phyloP scores from a whole-genome alignment of 2,329 filamentous ascomycete species.

The Epichloe scottii region DNA sequence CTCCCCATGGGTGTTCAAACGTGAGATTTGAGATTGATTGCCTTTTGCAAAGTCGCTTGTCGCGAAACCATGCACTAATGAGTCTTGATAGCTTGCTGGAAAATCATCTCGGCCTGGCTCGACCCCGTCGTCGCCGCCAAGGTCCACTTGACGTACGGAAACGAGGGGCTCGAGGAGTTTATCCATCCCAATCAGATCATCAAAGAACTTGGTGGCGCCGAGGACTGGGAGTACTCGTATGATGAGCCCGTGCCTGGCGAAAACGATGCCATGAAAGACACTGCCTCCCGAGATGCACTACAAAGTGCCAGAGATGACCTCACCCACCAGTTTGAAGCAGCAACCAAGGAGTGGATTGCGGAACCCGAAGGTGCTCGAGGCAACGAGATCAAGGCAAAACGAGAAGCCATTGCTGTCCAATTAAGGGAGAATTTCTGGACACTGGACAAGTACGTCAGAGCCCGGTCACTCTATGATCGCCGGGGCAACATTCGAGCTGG shows the following conservation, averaged over 20 bases:
- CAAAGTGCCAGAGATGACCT: constrained; percentile 38
- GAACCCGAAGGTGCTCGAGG: constrained; percentile 15
- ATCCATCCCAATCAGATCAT: constrained; percentile 51
- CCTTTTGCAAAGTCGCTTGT: too few relatives aligned
- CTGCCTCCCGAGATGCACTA: constrained; percentile 33
- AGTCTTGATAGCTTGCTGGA: constrained; percentile 27
- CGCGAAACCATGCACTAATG: neutral
- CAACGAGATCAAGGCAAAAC: constrained; percentile 18
- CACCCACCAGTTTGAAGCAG: constrained; percentile 42
- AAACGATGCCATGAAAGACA: constrained; percentile 38
- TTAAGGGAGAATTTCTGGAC: constrained; percentile 55
- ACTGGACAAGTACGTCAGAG: constrained; percentile 54
- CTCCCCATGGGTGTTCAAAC: constrained; percentile 57
- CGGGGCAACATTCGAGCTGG: constrained; percentile 5
- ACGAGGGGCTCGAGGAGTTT: constrained; percentile 48
- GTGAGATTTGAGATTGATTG: constrained; percentile 8
- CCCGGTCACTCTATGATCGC: constrained; percentile 50
- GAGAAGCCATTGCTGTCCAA: constrained; percentile 35
- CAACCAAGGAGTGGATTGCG: constrained; percentile 46
- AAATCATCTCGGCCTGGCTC: constrained; percentile 61
- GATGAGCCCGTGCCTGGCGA: constrained; percentile 46
- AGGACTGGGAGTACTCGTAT: constrained; percentile 55
- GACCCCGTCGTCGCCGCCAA: constrained; percentile 64
- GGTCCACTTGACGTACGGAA: constrained; percentile 54
- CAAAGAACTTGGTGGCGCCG: constrained; percentile 45